A percentile compares a stretch with the other conserved stretches of the same genome.
Conservation (phyloP, 192 early-diverging fungal species). For the Rhizoclosmatium sp. region DNA sequence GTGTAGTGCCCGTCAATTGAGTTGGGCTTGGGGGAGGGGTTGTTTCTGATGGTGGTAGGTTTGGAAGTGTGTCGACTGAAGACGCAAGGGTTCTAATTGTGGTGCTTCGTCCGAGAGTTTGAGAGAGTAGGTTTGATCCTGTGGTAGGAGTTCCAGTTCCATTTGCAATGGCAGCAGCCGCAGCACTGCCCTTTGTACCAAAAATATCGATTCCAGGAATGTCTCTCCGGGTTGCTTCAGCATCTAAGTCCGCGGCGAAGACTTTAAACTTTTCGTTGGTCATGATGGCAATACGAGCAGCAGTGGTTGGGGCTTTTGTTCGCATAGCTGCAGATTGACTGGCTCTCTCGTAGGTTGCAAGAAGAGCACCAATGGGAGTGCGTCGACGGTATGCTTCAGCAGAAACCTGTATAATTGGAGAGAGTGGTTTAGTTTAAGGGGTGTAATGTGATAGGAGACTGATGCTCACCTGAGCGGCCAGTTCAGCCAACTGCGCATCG, state of each 20-base stretch:
- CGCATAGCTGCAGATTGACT: neutral
- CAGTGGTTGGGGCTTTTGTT: slow-evolving; percentile 27
- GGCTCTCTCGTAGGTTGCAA: slow-evolving; percentile 34
- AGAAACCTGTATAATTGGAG: slow-evolving; percentile 15
- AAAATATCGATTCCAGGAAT: slow-evolving; percentile 43
- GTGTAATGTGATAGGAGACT: neutral
- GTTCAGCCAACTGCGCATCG: slow-evolving; percentile 38
- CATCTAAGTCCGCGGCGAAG: slow-evolving; percentile 38
- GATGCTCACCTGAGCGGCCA: slow-evolving; percentile 27
- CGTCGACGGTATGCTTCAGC: slow-evolving; percentile 38
- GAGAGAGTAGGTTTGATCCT: neutral
- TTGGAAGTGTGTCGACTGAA: neutral
- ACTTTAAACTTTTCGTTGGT: slow-evolving; percentile 42
- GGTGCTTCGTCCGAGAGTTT: neutral
- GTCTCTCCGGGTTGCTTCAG: slow-evolving; percentile 38
- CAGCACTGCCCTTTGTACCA: neutral
- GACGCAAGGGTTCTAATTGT: neutral
- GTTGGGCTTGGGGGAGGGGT: slow-evolving; percentile 3
- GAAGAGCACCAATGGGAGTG: slow-evolving; percentile 41
- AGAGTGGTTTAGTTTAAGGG: neutral
- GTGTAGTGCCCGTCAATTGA: neutral
- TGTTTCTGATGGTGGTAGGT: neutral
- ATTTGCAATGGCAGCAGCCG: neutral
- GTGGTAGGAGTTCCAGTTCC: neutral
- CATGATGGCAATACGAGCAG: slow-evolving; percentile 39